Conservation (phyloP, 176 grass and related monocot species). For the Cocos nucifera region DNA sequence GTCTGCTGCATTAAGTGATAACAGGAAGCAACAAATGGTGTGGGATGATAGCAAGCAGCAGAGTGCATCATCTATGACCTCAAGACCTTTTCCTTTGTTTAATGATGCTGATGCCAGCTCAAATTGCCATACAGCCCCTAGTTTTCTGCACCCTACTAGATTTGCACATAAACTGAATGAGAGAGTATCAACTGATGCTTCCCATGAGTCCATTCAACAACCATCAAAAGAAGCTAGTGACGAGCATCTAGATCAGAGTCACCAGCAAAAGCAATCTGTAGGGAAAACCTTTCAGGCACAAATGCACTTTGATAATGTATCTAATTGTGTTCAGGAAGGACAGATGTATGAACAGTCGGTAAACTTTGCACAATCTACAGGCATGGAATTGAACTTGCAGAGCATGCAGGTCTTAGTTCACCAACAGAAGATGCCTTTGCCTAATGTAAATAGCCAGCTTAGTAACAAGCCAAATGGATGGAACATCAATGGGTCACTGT, state of each 20-base stretch:
- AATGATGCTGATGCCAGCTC: neutral
- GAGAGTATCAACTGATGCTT: neutral
- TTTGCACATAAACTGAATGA: neutral
- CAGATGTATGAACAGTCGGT: neutral
- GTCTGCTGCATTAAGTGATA: conserved; percentile 5
- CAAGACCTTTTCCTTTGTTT: conserved; percentile 13
- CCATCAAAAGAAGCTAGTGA: neutral
- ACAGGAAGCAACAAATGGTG: neutral
- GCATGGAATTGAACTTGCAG: conserved; percentile 5
- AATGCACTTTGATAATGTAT: neutral
- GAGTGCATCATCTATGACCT: neutral
- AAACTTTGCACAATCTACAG: neutral
- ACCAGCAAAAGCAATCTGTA: neutral
- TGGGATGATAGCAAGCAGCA: conserved; percentile 7
- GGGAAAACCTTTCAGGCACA: conserved; percentile 1
- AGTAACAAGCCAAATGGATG: conserved; percentile 4
- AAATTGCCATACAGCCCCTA: neutral
- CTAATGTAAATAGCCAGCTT: neutral
- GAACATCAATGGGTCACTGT: neutral
- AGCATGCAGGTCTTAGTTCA: neutral
- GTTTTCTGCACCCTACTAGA: neutral
- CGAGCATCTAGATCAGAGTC: neutral
- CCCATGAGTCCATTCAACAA: neutral
- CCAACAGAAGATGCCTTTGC: conserved; percentile 4
- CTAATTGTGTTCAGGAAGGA: neutral